phyloP scores from a whole-genome alignment of 2,329 filamentous ascomycete genomes.

The Penicillium fuscoglaucum region DNA sequence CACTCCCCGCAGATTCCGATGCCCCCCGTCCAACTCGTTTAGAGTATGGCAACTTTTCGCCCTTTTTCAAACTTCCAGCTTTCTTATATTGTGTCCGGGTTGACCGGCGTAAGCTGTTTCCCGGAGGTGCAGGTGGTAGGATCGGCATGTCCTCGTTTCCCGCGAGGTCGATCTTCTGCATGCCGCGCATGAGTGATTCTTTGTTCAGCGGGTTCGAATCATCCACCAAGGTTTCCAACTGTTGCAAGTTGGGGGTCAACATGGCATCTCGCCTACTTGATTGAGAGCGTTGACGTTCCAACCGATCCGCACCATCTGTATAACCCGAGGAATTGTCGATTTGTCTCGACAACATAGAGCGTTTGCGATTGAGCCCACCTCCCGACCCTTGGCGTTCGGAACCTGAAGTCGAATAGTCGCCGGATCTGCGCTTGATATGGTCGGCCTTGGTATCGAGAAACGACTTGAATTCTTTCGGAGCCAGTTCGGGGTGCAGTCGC shows the following conservation, averaged over 20 bases:
- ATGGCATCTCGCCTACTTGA: constrained; percentile 49
- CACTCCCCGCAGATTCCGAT: constrained; percentile 57
- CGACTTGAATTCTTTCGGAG: constrained; percentile 93
- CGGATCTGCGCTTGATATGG: constrained; percentile 80
- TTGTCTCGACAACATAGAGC: constrained; percentile 92
- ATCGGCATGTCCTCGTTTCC: constrained; percentile 77
- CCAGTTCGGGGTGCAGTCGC: constrained; percentile 87
- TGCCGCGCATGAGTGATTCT: constrained; percentile 54
- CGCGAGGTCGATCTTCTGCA: constrained; percentile 44
- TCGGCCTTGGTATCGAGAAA: constrained; percentile 93
- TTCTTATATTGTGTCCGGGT: constrained; percentile 89
- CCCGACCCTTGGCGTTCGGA: constrained; percentile 55
- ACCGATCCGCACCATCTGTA: constrained; percentile 76
- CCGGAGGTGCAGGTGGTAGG: constrained; percentile 70
- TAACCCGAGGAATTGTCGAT: constrained; percentile 77
- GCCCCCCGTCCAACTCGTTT: constrained; percentile 65
- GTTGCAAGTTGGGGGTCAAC: constrained; percentile 64
- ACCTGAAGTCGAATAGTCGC: constrained; percentile 61
- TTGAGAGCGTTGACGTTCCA: constrained; percentile 71
- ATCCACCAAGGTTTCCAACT: constrained; percentile 78
- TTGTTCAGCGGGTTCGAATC: constrained; percentile 70
- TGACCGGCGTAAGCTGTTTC: constrained; percentile 80
- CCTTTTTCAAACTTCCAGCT: constrained; percentile 73
- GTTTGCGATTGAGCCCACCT: constrained; percentile 75
- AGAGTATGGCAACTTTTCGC: constrained; percentile 72